Conservation (phyloP, 2,329 filamentous ascomycete genomes). For the Calonectria montana region DNA sequence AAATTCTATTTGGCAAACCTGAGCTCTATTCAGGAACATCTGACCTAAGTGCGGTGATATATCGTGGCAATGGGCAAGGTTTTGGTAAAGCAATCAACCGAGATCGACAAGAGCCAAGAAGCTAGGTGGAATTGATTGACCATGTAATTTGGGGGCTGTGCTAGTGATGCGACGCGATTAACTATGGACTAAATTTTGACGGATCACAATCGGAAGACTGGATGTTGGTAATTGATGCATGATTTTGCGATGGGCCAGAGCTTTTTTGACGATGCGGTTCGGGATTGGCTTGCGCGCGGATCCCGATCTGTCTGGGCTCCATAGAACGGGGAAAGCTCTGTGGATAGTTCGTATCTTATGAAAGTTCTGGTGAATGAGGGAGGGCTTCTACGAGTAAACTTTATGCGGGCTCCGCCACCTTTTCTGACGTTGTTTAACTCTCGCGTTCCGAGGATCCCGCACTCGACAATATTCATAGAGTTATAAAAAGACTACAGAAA, state of each 20-base stretch:
- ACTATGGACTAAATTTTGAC: neutral
- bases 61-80: neutral
- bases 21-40: neutral
- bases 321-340: neutral
- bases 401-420: neutral
- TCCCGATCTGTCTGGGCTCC: neutral
- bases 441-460: slow-evolving; percentile 3
- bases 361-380: neutral
- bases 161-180: neutral
- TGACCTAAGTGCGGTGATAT: neutral
- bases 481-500: neutral
- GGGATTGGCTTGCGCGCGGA: neutral
- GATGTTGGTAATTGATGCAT: too few relatives aligned
- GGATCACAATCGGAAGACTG: neutral
- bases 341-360: neutral
- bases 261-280: too few relatives aligned
- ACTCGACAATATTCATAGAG: neutral
- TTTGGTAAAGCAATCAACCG: neutral
- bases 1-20: neutral
- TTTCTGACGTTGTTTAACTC: neutral
- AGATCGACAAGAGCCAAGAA: neutral
- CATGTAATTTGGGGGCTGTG: neutral
- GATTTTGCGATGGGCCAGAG: neutral
- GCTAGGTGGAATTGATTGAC: neutral
- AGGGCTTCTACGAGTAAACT: neutral